These are phyloP conservation scores for Penicillium longicatenatum DNA, from an alignment of 495 filamentous ascomycete genomes.

Conservation along the genomic window DNA sequence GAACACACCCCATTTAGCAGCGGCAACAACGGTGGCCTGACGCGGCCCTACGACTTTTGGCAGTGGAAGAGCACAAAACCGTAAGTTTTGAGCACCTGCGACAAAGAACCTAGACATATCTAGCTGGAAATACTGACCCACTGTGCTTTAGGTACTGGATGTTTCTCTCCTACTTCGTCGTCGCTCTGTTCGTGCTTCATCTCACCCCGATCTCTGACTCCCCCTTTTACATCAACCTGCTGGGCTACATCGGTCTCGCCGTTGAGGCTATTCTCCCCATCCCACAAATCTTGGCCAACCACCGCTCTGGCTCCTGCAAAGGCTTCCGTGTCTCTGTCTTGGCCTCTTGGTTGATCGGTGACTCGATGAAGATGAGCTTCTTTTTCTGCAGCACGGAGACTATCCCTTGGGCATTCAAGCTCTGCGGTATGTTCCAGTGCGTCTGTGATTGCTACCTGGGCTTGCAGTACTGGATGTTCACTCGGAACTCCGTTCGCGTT, in stretches of 20 bases:
- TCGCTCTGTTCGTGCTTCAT: slow-evolving; percentile 66
- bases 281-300: slow-evolving; percentile 84
- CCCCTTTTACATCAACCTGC: slow-evolving; percentile 63
- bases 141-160: slow-evolving; percentile 72
- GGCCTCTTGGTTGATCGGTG: slow-evolving; percentile 85
- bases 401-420: slow-evolving; percentile 86
- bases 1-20: slow-evolving; percentile 48
- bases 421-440: slow-evolving; percentile 92
- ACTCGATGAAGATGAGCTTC: slow-evolving; percentile 94
- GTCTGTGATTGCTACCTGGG: slow-evolving; percentile 81
- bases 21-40: slow-evolving; percentile 21
- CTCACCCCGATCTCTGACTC: slow-evolving; percentile 65
- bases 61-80: slow-evolving; percentile 83
- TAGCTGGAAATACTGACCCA: background rate
- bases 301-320: slow-evolving; percentile 75
- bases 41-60: slow-evolving; percentile 90
- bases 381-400: slow-evolving; percentile 73
- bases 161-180: slow-evolving; percentile 73
- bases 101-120: background rate
- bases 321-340: slow-evolving; percentile 89
- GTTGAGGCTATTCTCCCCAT: slow-evolving; percentile 89
- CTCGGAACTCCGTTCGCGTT: slow-evolving; percentile 46
- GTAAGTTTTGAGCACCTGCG: slow-evolving; percentile 43
- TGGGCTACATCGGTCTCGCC: slow-evolving; percentile 82
- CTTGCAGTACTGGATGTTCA: slow-evolving; percentile 83